These are phyloP conservation scores for Diphasiastrum complanatum DNA, from an alignment of 83 land plant species.

Conservation along the genomic window DNA sequence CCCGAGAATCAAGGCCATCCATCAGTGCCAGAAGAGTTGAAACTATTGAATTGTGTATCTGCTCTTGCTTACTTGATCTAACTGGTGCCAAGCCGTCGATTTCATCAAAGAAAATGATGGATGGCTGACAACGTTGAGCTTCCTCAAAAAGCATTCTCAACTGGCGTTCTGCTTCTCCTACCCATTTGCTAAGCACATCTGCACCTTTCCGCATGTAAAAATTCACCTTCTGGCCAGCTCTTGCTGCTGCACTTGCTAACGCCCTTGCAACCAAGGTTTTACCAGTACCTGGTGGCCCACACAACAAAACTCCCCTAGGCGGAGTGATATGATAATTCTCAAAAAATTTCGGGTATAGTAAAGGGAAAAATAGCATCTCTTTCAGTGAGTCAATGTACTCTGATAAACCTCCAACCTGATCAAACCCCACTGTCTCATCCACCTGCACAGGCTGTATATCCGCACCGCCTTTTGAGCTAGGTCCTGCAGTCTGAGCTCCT, in stretches of 20 bases:
- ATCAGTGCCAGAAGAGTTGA: constrained; percentile 94
- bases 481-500: constrained; percentile 92
- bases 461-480: constrained; percentile 97
- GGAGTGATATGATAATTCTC: constrained; percentile 91
- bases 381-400: constrained; percentile 88
- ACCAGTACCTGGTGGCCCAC: constrained; percentile 99
- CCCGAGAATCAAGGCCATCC: constrained; percentile 98
- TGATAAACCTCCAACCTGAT: constrained; percentile 89
- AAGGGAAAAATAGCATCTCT: constrained; percentile 98
- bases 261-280: constrained; percentile 94
- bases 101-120: constrained; percentile 96
- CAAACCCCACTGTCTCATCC: constrained; percentile 82
- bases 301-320: constrained; percentile 88
- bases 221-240: constrained; percentile 92
- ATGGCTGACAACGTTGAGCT: constrained; percentile 95
- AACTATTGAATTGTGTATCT: constrained; percentile 97
- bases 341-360: constrained; percentile 90
- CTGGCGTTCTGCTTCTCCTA: constrained; percentile 97
- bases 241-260: constrained; percentile 92
- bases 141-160: constrained; percentile 93
- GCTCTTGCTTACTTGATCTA: constrained; percentile 95
- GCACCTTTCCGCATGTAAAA: constrained; percentile 99
- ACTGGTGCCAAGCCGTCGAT: constrained; percentile 99
- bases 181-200: constrained; percentile 99
- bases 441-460: constrained; percentile 95